Conservation (phyloP, 2,329 filamentous ascomycete species). For the Xylaria sp. region DNA sequence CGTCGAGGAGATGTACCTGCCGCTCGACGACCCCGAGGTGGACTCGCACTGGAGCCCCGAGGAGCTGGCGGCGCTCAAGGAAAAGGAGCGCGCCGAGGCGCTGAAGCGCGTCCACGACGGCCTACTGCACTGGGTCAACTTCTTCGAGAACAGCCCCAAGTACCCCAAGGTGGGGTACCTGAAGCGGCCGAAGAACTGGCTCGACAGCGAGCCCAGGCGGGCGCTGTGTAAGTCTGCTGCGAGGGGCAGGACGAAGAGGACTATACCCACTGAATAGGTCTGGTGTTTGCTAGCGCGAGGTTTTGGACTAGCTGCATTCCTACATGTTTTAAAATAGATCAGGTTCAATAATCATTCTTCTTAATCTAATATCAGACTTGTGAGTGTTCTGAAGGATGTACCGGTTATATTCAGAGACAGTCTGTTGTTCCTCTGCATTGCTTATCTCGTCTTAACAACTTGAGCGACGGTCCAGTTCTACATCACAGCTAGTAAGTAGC, state of each 20-base stretch:
- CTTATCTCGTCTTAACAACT: neutral
- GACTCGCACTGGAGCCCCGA: constrained; percentile 68
- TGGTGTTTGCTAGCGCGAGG: neutral
- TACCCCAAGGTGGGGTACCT: constrained; percentile 85
- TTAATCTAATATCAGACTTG: neutral
- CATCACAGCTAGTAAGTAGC: neutral
- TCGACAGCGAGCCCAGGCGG: constrained; percentile 70
- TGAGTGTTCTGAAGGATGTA: neutral
- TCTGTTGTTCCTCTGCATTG: neutral
- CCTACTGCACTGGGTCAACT: constrained; percentile 82
- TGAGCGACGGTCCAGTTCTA: neutral
- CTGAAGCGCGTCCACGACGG: constrained; percentile 71
- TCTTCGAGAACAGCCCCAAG: constrained; percentile 83
- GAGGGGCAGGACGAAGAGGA: constrained; percentile 65
- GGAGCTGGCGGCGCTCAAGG: constrained; percentile 64
- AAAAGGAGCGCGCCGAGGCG: constrained; percentile 73
- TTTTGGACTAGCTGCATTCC: neutral
- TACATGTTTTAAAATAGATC: constrained; percentile 9
- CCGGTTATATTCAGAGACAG: neutral
- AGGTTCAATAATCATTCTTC: neutral
- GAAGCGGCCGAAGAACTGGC: constrained; percentile 68
- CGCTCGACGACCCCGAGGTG: constrained; percentile 69
- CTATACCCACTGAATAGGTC: constrained; percentile 63
- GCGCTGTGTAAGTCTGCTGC: constrained; percentile 77
- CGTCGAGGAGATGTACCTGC: constrained; percentile 85